Evolutionary conservation across 1,284 basidiomycete species (phyloP), one percentile per base, ranked within the genome.

Genomic region (Taiwanofungus camphoratus): DNA sequence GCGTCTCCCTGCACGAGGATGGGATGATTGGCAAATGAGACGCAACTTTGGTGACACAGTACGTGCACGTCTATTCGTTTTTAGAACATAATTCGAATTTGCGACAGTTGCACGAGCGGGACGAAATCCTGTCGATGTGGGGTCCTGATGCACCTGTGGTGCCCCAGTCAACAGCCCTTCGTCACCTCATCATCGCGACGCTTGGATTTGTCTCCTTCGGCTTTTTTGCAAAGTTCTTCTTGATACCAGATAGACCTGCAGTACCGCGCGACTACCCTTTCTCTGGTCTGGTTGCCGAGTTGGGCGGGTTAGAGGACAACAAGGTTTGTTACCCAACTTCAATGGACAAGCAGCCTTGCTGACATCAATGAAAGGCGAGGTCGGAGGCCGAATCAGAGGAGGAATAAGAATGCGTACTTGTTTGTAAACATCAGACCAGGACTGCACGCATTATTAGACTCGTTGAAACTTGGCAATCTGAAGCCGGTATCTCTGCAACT

Each of bases 41-140:
- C 79, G 87, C 51, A 92, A 94, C 65, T 87, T 83, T 67, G 87
- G 85, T 39, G 91, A 94, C 56, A 71, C 83, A 16, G 91, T 92
- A 56, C 57, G 77, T 68, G 21, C n/a, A n/a, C n/a, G n/a, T n/a
- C n/a, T n/a, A n/a, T n/a, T n/a, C n/a, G n/a, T n/a, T n/a, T n/a
- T n/a, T n/a, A n/a, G n/a, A n/a, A n/a, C n/a, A n/a, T n/a, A n/a
- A n/a, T n/a, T 34, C 15, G 21, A 5, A 35, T 36, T 23, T 4
- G 23, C 46, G 36, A 36, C 57, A 92, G 89, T 62, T 92, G 26
- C 89, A 91, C 53, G 87, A 91, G 64, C 75, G 81, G 58, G 87
- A 92, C 53, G 91, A 94, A 58, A 69, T 86, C 18, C 67, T 87
- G 48, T 86, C 84, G 35, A 89, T 93, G 85, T 93, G 88, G 89